Evolutionary conservation across 176 grass and related monocot species (phyloP), one percentile per base, ranked within the genome.

Genomic region (Olyra latifolia): DNA sequence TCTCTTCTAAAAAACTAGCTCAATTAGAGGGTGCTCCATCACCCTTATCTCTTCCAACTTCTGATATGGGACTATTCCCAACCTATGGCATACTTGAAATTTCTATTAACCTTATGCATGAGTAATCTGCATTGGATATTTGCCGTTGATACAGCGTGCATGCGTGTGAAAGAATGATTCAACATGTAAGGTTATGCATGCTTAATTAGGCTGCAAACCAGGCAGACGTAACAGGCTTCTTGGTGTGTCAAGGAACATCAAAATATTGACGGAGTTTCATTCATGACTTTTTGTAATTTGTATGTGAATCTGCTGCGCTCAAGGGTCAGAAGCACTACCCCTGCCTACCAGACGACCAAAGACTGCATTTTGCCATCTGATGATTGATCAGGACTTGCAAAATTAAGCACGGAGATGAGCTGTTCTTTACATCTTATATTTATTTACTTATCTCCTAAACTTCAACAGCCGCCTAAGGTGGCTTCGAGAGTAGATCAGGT

Each of bases 81-180:
- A n/a, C n/a, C n/a, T n/a, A n/a, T n/a, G n/a, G n/a, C n/a, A n/a
- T n/a, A n/a, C n/a, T n/a, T n/a, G n/a, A n/a, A n/a, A n/a, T n/a
- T n/a, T n/a, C n/a, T n/a, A n/a, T n/a, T n/a, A n/a, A n/a, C n/a
- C n/a, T 35, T 16, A 22, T 48, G 58, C 47, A 10, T 20, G 50
- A 79, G 30, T 8, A 20, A 66, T 60, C 16, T 61, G 50, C 75
- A 10, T 60, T 68, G 63, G n/a, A 52, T 81, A 71, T 54, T 71
- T 70, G 54, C 14, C 68, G n/a, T 60, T 78, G 46, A 68, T 74
- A 50, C 50, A 52, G 0, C 11, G 1, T 27, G 6, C 6, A 13
- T 39, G 16, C 16, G 49, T 73, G 44, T 15, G 59, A 70, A 85
- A 39, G 55, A 63, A 67, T 69, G 24, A 62, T 29, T 75, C 47